phyloP scores from a whole-genome alignment of 106 monocot genomes.

The Narthecium ossifragum region DNA sequence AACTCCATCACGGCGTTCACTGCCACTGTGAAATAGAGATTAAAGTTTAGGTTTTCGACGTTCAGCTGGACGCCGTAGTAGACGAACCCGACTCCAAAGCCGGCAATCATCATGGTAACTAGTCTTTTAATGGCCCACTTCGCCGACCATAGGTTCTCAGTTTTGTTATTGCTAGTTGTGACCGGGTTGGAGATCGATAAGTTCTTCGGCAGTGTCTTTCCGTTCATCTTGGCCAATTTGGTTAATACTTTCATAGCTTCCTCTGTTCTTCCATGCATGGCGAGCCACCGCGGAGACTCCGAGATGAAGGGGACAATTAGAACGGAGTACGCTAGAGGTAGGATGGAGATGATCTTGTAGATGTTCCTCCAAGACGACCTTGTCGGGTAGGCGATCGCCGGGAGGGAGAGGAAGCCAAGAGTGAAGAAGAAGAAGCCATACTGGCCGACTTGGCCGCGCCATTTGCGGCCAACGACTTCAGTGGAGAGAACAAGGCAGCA shows the following conservation, averaged over 20 bases:
- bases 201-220: slow-evolving; percentile 30
- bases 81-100: slow-evolving; percentile 64
- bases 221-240: slow-evolving; percentile 48
- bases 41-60: slow-evolving; percentile 72
- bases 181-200: slow-evolving; percentile 15
- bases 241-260: slow-evolving; percentile 47
- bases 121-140: slow-evolving; percentile 52
- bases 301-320: slow-evolving; percentile 50
- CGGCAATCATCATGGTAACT: slow-evolving; percentile 33
- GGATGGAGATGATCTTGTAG: slow-evolving; percentile 44
- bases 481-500: slow-evolving; percentile 78
- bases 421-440: slow-evolving; percentile 88
- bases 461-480: slow-evolving; percentile 60
- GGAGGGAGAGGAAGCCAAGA: slow-evolving; percentile 68
- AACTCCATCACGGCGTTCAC: slow-evolving; percentile 71
- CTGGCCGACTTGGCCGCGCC: slow-evolving; percentile 73
- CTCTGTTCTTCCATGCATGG: slow-evolving; percentile 35
- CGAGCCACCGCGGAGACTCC: slow-evolving; percentile 75
- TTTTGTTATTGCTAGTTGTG: background rate
- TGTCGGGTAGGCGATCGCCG: slow-evolving; percentile 49
- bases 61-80: slow-evolving; percentile 84
- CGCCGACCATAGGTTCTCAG: slow-evolving; percentile 42
- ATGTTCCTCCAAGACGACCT: slow-evolving; percentile 54
- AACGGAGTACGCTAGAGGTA: slow-evolving; percentile 50
- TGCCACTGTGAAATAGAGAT: slow-evolving; percentile 71